These are phyloP conservation scores for Cryphonectria carpinicola DNA, from an alignment of 2,329 filamentous ascomycete species.

Conservation along the genomic window DNA sequence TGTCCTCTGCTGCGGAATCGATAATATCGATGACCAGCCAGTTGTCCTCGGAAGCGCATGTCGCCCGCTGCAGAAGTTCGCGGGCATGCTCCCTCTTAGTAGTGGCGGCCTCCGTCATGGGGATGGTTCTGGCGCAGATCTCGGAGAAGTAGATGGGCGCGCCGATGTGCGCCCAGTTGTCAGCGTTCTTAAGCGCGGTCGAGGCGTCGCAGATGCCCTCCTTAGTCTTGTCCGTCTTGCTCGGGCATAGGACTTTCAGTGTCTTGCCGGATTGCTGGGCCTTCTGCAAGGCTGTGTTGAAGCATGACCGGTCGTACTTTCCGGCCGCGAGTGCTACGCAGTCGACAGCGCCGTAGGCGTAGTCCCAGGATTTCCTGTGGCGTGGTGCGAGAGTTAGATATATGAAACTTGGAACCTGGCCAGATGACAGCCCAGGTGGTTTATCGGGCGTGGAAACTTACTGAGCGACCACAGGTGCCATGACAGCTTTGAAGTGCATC, in stretches of 20 bases:
- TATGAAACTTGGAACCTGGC: background rate
- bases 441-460: background rate
- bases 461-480: background rate
- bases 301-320: background rate
- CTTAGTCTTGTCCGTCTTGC: background rate
- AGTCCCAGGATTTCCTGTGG: background rate
- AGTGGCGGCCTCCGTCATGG: background rate
- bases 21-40: background rate
- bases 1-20: background rate
- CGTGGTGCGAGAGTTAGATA: background rate
- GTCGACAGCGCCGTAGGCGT: background rate
- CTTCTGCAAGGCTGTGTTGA: background rate
- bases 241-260: background rate
- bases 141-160: background rate
- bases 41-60: background rate
- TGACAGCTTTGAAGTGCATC: slow-evolving; percentile 1
- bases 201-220: background rate
- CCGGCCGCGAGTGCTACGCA: background rate
- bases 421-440: background rate
- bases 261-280: background rate
- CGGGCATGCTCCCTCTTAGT: background rate
- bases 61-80: background rate
- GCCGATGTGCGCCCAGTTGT: background rate
- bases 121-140: background rate
- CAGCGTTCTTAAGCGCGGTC: background rate